A percentile compares a stretch with the other conserved stretches of the same genome.
phyloP scores from a whole-genome alignment of 2,329 filamentous ascomycete species.

The Talaromyces verruculosus region DNA sequence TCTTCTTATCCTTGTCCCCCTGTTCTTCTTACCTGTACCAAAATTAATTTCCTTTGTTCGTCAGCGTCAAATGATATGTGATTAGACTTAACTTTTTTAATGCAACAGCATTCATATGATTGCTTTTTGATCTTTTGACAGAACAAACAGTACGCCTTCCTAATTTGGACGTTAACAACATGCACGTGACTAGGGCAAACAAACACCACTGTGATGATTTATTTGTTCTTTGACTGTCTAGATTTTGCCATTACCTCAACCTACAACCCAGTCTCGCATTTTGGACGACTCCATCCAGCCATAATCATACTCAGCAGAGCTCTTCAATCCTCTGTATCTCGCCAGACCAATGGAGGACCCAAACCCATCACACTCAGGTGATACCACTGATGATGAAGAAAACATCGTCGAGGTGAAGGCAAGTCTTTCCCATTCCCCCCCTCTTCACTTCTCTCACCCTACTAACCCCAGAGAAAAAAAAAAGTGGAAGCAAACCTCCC shows the following conservation, averaged over 20 bases:
- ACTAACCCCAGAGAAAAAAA: not conserved
- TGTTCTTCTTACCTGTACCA: slow-evolving; percentile 23
- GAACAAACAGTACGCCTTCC: not conserved
- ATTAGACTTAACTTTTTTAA: slow-evolving; percentile 19
- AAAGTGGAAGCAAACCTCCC: slow-evolving; percentile 10
- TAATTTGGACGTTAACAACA: not conserved
- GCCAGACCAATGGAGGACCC: not conserved
- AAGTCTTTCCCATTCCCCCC: not conserved
- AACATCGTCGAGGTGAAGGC: slow-evolving; percentile 11
- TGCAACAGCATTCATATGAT: slow-evolving; percentile 8
- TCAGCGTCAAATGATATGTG: slow-evolving; percentile 20
- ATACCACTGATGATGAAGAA: not conserved
- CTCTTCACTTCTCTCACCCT: not conserved
- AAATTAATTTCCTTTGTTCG: slow-evolving; percentile 24
- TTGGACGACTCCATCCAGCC: not conserved
- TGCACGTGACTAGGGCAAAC: not conserved
- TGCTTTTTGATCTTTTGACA: not conserved
- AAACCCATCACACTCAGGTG: not conserved
- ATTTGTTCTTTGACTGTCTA: not conserved
- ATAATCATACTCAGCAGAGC: not conserved
- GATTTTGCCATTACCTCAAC: not conserved
- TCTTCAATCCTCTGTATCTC: not conserved
- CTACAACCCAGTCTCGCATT: not conserved
- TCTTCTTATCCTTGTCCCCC: slow-evolving; percentile 6
- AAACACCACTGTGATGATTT: not conserved